These are phyloP conservation scores for Xylariaceae sp. DNA, from an alignment of 2,329 filamentous ascomycete species.

Conservation along the genomic window DNA sequence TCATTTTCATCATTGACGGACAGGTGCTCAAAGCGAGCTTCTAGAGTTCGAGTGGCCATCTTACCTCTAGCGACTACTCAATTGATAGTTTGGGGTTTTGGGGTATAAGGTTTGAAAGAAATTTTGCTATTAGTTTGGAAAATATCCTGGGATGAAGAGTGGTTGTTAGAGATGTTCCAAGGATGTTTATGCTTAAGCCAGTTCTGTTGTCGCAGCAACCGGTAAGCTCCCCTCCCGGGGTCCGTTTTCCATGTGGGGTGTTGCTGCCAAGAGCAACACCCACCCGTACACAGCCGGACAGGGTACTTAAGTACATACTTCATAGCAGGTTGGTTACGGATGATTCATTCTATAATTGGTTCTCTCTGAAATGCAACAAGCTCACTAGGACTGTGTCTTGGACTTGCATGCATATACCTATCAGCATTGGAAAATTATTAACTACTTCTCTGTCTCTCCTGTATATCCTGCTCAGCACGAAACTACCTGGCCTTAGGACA, in stretches of 20 bases:
- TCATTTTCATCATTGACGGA: slow-evolving; percentile 90
- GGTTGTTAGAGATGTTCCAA: neutral
- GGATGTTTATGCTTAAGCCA: neutral
- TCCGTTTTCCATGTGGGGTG: neutral
- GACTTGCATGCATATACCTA: too few relatives aligned
- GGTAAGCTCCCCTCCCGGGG: neutral
- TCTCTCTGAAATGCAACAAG: too few relatives aligned
- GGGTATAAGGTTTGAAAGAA: neutral
- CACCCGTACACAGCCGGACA: too few relatives aligned
- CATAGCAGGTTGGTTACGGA: too few relatives aligned
- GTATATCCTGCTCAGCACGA: too few relatives aligned
- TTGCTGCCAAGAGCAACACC: too few relatives aligned
- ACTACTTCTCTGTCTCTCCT: too few relatives aligned
- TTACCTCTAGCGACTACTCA: neutral
- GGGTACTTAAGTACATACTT: too few relatives aligned
- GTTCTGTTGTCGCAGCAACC: slow-evolving; percentile 5
- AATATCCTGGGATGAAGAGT: neutral
- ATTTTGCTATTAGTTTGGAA: neutral
- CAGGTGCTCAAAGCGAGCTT: slow-evolving; percentile 87
- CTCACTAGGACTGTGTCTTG: too few relatives aligned
- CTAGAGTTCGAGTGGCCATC: slow-evolving; percentile 78
- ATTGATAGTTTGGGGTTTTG: neutral
- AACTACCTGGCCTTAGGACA: too few relatives aligned
- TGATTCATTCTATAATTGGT: too few relatives aligned
- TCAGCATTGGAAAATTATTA: too few relatives aligned